phyloP scores from a whole-genome alignment of 306 rosid genomes.

The Vigna mungo region DNA sequence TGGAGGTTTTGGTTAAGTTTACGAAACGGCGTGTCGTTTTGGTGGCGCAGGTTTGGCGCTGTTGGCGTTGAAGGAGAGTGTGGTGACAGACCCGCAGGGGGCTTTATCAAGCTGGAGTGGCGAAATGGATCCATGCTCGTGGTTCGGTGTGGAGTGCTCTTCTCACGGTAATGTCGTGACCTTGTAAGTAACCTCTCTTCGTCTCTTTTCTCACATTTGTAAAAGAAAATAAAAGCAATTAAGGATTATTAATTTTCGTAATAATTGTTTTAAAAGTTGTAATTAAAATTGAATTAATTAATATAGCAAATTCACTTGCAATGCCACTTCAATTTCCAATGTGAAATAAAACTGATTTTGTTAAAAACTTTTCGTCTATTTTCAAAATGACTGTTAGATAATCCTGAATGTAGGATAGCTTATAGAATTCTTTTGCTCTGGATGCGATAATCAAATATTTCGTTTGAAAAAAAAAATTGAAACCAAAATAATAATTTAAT shows the following conservation, averaged over 20 bases:
- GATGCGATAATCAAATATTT: too few relatives aligned
- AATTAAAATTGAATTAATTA: too few relatives aligned
- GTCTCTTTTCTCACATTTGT: background rate
- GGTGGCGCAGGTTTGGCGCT: conserved; percentile 61
- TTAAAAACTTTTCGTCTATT: too few relatives aligned
- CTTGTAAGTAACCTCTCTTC: conserved; percentile 61
- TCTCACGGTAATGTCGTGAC: conserved; percentile 62
- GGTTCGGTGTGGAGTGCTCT: conserved; percentile 80
- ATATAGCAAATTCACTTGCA: too few relatives aligned
- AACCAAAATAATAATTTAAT: background rate
- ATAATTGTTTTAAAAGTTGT: background rate
- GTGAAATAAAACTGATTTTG: background rate
- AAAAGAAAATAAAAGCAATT: too few relatives aligned
- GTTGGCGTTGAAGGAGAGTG: conserved; percentile 59
- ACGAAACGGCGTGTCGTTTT: conserved; percentile 9
- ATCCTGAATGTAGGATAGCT: too few relatives aligned
- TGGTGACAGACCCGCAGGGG: conserved; percentile 43
- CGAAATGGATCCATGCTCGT: conserved; percentile 60
- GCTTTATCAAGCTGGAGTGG: conserved; percentile 8
- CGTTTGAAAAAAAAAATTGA: background rate
- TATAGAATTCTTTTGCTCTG: too few relatives aligned
- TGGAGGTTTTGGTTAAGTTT: background rate
- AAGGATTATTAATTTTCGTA: background rate
- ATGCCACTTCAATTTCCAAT: too few relatives aligned
- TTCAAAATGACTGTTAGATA: too few relatives aligned